A percentile compares a stretch with the other conserved stretches of the same genome.
Evolutionary conservation across 1,284 basidiomycete species (phyloP).

Genomic region (Cutaneotrichosporon sp.): DNA sequence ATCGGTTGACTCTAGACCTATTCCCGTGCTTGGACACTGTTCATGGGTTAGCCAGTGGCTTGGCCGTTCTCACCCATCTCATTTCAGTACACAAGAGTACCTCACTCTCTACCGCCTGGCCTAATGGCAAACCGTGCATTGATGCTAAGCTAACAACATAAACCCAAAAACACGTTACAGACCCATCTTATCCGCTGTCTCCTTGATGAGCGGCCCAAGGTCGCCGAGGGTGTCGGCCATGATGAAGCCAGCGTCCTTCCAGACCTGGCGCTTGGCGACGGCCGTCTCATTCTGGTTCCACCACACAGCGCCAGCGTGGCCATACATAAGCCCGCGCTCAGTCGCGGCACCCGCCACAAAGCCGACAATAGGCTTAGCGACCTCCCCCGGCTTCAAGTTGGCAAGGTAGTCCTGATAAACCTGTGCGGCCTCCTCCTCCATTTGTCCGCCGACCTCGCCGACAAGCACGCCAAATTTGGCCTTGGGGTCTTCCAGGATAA

Average conservation of each 20-base stretch:
- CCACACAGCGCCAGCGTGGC: slow-evolving; percentile 63
- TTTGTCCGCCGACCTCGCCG: slow-evolving; percentile 84
- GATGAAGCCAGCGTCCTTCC: slow-evolving; percentile 20
- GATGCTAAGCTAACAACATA: slow-evolving; percentile 2
- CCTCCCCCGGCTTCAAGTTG: slow-evolving; percentile 48
- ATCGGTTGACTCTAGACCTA: too few relatives aligned
- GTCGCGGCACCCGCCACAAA: slow-evolving; percentile 95
- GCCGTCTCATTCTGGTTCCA: slow-evolving; percentile 27
- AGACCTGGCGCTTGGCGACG: slow-evolving; percentile 22
- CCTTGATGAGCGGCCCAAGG: slow-evolving; percentile 24
- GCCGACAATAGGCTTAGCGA: slow-evolving; percentile 85
- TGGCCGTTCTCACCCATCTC: too few relatives aligned
- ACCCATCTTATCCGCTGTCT: slow-evolving; percentile 18
- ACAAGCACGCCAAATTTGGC: slow-evolving; percentile 92
- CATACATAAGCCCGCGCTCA: slow-evolving; percentile 91
- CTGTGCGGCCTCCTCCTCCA: slow-evolving; percentile 98
- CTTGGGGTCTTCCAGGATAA: slow-evolving; percentile 78
- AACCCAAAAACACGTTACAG: neutral
- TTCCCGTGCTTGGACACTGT: too few relatives aligned
- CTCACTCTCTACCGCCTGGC: too few relatives aligned
- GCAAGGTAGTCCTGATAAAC: slow-evolving; percentile 77
- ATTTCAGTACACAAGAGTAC: too few relatives aligned
- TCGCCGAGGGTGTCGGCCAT: slow-evolving; percentile 28
- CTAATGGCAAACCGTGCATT: neutral
- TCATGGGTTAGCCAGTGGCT: too few relatives aligned